Evolutionary conservation across 2,329 filamentous ascomycete species (phyloP).

Genomic region (Aureobasidium leucospermi): DNA sequence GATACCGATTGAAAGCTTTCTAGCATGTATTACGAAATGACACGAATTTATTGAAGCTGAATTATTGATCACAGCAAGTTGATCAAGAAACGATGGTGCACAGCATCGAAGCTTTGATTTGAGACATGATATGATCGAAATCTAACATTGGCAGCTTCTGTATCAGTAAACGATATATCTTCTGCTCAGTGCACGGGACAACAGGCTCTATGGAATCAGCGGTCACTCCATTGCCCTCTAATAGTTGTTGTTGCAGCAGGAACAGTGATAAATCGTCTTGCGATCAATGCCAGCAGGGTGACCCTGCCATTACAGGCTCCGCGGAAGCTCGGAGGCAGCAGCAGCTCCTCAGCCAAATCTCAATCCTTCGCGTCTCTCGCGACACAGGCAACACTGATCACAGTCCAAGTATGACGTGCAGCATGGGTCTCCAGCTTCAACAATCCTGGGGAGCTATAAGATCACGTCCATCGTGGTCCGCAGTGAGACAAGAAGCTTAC

Average conservation of each 20-base stretch:
- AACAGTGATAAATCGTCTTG: too few relatives aligned
- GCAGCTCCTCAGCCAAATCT: background rate
- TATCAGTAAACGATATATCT: too few relatives aligned
- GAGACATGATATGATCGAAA: too few relatives aligned
- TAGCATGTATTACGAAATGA: conserved; percentile 13
- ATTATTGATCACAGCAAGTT: too few relatives aligned
- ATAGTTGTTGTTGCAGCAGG: too few relatives aligned
- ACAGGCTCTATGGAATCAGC: too few relatives aligned
- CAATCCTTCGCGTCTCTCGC: background rate
- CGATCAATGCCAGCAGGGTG: background rate
- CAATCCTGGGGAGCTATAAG: background rate
- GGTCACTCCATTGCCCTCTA: too few relatives aligned
- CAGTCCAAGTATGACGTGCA: background rate
- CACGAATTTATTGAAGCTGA: background rate
- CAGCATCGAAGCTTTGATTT: too few relatives aligned
- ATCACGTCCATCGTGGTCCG: background rate
- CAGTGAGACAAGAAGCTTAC: background rate
- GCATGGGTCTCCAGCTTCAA: background rate
- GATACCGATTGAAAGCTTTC: background rate
- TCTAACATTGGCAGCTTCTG: too few relatives aligned
- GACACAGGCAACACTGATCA: background rate
- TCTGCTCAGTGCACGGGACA: too few relatives aligned
- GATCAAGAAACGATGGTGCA: background rate
- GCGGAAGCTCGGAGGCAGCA: background rate
- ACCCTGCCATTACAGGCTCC: background rate